Percentiles rank a stretch among this genome's conserved stretches.
Evolutionary conservation across 73 alveolate species (phyloP).

Genomic region (Urostyla sp.): DNA sequence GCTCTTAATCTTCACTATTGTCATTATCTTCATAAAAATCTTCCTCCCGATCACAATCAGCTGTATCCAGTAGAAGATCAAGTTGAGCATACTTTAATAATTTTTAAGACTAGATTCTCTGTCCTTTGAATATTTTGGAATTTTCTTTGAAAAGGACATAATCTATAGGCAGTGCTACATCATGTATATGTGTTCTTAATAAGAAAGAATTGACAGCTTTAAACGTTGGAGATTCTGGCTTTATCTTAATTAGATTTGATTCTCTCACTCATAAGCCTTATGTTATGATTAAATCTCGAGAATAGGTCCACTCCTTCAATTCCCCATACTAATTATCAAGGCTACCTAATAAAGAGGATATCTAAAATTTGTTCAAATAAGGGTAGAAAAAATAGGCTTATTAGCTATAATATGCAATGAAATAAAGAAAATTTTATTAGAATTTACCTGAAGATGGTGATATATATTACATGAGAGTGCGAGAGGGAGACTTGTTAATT

Average conservation of each 20-base stretch:
- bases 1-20: too few species aligned
- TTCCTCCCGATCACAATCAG: background rate
- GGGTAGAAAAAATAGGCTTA: slow-evolving; percentile 10
- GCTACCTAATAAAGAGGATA: slow-evolving; percentile 43
- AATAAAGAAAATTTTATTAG: slow-evolving; percentile 44
- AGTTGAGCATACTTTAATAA: background rate
- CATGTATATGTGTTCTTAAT: slow-evolving; percentile 36
- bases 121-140: slow-evolving; percentile 39
- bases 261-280: background rate
- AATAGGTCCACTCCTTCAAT: slow-evolving; percentile 70
- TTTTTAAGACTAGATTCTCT: background rate
- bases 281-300: slow-evolving; percentile 23
- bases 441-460: slow-evolving; percentile 68
- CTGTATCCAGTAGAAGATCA: background rate
- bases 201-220: slow-evolving; percentile 39
- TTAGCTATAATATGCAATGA: slow-evolving; percentile 45
- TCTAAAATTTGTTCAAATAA: slow-evolving; percentile 10
- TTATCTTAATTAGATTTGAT: slow-evolving; percentile 54
- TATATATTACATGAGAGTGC: slow-evolving; percentile 45
- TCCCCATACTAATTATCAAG: slow-evolving; percentile 50
- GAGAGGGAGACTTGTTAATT: slow-evolving; percentile 69
- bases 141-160: slow-evolving; percentile 45
- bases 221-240: slow-evolving; percentile 73
- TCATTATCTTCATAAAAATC: too few species aligned
- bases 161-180: slow-evolving; percentile 62